Evolutionary conservation across 140 eudicot species (phyloP), one percentile per base, ranked within the genome.

Genomic region (Ambrosia hybrid): DNA sequence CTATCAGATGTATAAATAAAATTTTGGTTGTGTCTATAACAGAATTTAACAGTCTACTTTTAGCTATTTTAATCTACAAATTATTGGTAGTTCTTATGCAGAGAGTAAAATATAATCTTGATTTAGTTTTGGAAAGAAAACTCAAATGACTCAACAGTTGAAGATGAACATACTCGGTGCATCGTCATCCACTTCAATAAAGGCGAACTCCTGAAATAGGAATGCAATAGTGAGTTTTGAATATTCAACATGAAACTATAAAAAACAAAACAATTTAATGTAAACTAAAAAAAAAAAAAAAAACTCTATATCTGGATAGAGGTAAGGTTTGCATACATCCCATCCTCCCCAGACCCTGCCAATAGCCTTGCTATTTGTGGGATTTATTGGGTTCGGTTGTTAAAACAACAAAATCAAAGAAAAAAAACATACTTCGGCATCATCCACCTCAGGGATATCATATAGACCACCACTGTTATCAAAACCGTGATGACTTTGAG

Each of bases 361-460:
- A 21, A 21, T 21, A 21, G 26, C 26, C 26, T 21, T 21, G 26
- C 26, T 1, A 21, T 21, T 21, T 21, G 26, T 21, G 26, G 26
- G 1, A 21, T 21, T 21, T 21, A 21, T 21, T 21, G 26, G 26
- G 26, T 21, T 21, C 1, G 26, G 26, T 21, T 21, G 26, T 21
- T 15, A 5, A 57, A 46, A 56, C 16, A 39, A 55, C 1, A 21
- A 55, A 9, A 37, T 3, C 11, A 64, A 17, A 43, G 52, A 64
- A 3, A 15, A 70, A 8, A 45, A 70, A 78, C 93, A 36, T 83
- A 90, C 97, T 39, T 81, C 80, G 4, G 84, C 74, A 74, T 83
- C 76, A 48, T 64, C 79, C 49, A 75, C 59, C 85, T 93, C 98
- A 11, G 94, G 91, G 45, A 94, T 90, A 71, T 86, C 96, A 67